These are phyloP conservation scores for Debaryomycetaceae sp. DNA, from an alignment of 1,139 yeast genomes.

Conservation along the genomic window DNA sequence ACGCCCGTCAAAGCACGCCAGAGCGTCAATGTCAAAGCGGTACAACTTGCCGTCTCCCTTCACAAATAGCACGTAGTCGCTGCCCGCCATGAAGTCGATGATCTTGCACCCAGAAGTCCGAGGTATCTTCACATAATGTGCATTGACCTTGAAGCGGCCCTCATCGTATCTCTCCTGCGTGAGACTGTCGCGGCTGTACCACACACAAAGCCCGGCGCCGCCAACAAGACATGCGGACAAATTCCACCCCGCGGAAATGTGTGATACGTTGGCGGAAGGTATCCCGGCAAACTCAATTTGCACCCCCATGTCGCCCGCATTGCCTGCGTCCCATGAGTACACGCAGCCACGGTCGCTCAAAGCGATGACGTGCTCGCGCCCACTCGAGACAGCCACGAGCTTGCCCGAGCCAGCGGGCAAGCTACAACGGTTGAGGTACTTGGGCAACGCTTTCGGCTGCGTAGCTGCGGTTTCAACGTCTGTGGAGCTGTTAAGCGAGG, in stretches of 20 bases:
- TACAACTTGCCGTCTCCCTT: constrained; percentile 42
- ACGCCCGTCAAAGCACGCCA: constrained; percentile 3
- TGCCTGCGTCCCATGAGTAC: constrained; percentile 63
- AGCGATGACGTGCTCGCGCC: constrained; percentile 64
- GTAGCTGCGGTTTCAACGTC: no score
- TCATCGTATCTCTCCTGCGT: constrained; percentile 18
- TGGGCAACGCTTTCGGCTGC: constrained; percentile 1
- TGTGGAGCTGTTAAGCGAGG: neutral
- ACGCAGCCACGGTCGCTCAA: constrained; percentile 48
- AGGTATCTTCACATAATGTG: constrained; percentile 40
- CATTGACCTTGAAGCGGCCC: constrained; percentile 19
- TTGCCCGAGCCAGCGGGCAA: constrained; percentile 22
- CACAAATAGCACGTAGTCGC: constrained; percentile 48
- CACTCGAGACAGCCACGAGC: constrained; percentile 54
- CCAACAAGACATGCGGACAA: constrained; percentile 49
- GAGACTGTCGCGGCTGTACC: constrained; percentile 47
- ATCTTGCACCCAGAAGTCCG: constrained; percentile 30
- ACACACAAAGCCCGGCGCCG: constrained; percentile 53
- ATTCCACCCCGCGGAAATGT: constrained; percentile 70
- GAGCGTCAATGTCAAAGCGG: constrained; percentile 32
- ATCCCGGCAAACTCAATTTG: constrained; percentile 35
- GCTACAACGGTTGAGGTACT: constrained; percentile 23
- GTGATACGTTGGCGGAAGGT: constrained; percentile 23
- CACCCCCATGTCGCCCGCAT: constrained; percentile 42
- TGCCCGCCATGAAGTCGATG: constrained; percentile 56